These are phyloP conservation scores for Verticillium klebahnii DNA, from an alignment of 2,329 filamentous ascomycete species.

Conservation along the genomic window DNA sequence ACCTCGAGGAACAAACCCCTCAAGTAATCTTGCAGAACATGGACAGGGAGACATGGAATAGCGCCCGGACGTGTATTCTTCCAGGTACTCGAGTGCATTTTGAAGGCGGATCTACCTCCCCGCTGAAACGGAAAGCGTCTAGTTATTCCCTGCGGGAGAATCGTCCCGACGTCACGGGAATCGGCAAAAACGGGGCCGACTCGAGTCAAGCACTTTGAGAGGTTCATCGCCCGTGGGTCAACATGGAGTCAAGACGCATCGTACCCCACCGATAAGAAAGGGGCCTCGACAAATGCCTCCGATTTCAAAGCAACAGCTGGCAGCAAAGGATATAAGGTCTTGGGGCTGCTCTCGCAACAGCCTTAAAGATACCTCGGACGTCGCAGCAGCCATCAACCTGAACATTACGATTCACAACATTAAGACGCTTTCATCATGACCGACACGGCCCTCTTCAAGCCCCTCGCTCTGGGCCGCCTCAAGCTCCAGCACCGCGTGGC, in stretches of 20 bases:
- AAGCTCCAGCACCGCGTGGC: slow-evolving; percentile 17
- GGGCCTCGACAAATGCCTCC: not conserved
- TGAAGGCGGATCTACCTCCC: too few species aligned
- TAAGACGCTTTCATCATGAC: not conserved
- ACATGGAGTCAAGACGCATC: not conserved
- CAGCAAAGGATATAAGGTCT: not conserved
- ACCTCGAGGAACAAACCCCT: too few species aligned
- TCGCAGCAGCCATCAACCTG: too few species aligned
- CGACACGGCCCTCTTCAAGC: slow-evolving; percentile 9
- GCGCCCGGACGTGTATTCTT: too few species aligned
- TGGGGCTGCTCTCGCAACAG: too few species aligned
- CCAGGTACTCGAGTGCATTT: too few species aligned
- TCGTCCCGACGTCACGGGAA: not conserved
- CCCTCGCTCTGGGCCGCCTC: slow-evolving; percentile 14
- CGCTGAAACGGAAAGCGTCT: not conserved
- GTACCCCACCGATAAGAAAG: not conserved
- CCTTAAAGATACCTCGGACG: too few species aligned
- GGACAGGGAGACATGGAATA: too few species aligned
- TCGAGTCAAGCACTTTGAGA: not conserved
- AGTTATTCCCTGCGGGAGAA: not conserved
- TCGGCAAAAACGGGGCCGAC: not conserved
- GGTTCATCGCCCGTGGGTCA: not conserved
- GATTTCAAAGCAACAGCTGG: not conserved
- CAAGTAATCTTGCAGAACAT: too few species aligned
- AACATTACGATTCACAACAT: too few species aligned